Base-by-base conservation (phyloP, 192 early-diverging fungal species). In the Podila epicladia region DNA sequence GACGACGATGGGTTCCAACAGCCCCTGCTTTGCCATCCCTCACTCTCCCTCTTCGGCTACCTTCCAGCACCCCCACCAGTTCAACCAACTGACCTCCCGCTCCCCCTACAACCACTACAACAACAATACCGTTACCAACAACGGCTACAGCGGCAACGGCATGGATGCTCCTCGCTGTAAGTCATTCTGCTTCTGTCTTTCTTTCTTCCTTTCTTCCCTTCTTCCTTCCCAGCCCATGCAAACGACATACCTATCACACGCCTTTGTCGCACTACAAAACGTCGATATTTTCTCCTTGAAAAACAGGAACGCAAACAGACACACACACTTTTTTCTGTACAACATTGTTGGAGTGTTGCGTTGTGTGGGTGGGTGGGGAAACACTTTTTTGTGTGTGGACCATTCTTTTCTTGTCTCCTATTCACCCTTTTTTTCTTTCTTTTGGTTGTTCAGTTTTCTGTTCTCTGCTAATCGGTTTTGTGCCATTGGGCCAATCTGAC, bases 11-110 rank as follows among this genome's bases (percentile, higher is more conserved):
- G 65, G 75, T 79, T 63, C 62, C 28, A 69, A 79, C 69, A 79
- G 75, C 71, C 75, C 75, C 49, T 79, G 75, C 70, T 79, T 79
- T 29, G 75, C 75, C 45, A 79, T 79, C 51, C 75, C 75, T 32
- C 75, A 79, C 65, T 79, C 75, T 60, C 75, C 75, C 55, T 69
- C 73, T 33, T 77, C 75, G 37, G 75, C 53, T 55, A 26, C 75
- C 59, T 79, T 79, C 64, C 75, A 79, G 59, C 75, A 79, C 26
- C 75, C 75, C 13, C 75, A 79, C 19, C 75, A 72, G 29, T 72
- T 79, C 60, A 79, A 31, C 65, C 62, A 62, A 59, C 58, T 79
- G 55, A 61, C 75, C 33, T 69, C 75, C 6, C 75, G 75, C 29
- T 57, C 67, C 50, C 70, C 64, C 15, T 71, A 48, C 57, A 68